These are phyloP conservation scores for Zygotorulaspora sp. DNA, from an alignment of 805 yeast genomes.

Conservation along the genomic window DNA sequence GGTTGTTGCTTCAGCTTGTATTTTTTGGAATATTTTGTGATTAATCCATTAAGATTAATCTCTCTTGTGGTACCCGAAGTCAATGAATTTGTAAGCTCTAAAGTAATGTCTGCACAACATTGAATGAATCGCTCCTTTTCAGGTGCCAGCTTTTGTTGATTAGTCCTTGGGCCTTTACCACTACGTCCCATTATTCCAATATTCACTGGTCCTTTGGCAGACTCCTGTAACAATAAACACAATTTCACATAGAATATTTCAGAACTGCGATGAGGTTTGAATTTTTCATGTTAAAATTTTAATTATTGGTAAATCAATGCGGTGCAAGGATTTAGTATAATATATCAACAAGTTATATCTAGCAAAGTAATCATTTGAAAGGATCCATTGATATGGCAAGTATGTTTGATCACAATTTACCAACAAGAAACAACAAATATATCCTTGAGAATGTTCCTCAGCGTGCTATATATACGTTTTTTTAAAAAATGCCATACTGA, in stretches of 20 bases:
- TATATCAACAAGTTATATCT: too few relatives aligned
- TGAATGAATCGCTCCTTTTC: constrained; percentile 90
- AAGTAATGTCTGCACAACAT: constrained; percentile 87
- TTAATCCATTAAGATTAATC: constrained; percentile 84
- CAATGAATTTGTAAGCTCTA: constrained; percentile 75
- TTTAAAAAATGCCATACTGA: too few relatives aligned
- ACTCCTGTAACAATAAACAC: too few relatives aligned
- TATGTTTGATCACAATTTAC: too few relatives aligned
- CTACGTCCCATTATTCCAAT: constrained; percentile 39
- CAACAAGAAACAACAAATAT: too few relatives aligned
- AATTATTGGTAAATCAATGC: background rate
- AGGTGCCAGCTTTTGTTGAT: constrained; percentile 69
- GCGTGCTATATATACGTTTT: too few relatives aligned
- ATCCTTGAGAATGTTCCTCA: too few relatives aligned
- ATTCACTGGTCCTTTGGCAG: too few relatives aligned
- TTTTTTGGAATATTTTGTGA: constrained; percentile 80
- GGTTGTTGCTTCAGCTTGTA: constrained; percentile 91
- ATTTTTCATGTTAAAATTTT: constrained; percentile 1
- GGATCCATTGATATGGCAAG: too few relatives aligned
- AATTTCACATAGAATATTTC: too few relatives aligned
- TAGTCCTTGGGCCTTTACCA: constrained; percentile 38
- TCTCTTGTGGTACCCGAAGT: constrained; percentile 45
- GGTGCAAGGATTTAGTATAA: constrained; percentile 3
- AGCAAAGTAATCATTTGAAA: too few relatives aligned
- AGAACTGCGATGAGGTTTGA: background rate